Percentiles rank a stretch among this genome's conserved stretches.
phyloP scores from a whole-genome alignment of 306 rosid species.

The Medicago lupulina region DNA sequence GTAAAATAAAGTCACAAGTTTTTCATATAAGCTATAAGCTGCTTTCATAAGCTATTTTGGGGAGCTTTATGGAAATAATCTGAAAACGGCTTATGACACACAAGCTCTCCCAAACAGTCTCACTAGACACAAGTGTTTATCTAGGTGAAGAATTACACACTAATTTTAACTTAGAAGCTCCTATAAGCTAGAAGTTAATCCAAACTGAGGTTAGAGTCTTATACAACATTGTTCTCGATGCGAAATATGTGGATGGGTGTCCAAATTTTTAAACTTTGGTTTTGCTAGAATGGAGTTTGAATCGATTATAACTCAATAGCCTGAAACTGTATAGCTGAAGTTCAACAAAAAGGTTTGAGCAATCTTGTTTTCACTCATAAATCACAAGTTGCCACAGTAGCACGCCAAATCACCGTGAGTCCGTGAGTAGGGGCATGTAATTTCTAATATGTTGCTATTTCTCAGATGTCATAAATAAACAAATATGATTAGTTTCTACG shows the following conservation, averaged over 20 bases:
- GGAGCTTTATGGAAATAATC: no score
- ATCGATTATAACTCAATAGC: background rate
- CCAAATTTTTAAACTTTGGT: background rate
- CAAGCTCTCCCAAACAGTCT: no score
- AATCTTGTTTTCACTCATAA: background rate
- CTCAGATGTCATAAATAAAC: no score
- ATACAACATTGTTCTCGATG: background rate
- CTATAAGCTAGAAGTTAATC: background rate
- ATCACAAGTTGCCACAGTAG: background rate
- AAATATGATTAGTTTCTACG: background rate
- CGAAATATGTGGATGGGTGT: no score
- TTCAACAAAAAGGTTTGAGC: constrained; percentile 20
- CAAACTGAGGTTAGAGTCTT: background rate
- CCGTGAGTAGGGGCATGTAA: background rate
- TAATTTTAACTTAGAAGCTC: background rate
- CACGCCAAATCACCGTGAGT: background rate
- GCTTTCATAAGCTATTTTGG: no score
- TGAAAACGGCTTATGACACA: no score
- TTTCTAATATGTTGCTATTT: background rate
- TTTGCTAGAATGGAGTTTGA: constrained; percentile 27
- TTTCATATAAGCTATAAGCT: no score
- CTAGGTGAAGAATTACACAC: background rate
- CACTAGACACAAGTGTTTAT: no score
- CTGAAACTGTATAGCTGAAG: background rate
- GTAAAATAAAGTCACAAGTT: no score